Base-by-base conservation (phyloP, 2,329 filamentous ascomycete genomes). In the Aspergillus aculeatinus region DNA sequence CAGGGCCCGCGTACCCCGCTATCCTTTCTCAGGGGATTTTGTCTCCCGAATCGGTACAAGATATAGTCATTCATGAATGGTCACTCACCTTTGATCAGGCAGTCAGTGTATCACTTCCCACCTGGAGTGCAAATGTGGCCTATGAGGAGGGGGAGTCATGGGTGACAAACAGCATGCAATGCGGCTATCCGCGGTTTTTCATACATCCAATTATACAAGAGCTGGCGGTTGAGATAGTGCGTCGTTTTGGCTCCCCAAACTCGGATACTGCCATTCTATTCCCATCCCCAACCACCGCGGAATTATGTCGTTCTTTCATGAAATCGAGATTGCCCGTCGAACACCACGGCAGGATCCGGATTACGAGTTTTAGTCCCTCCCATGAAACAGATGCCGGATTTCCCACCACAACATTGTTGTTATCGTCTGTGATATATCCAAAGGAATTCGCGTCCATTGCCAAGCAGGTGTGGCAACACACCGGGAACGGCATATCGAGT, bases 401-500 rank as follows among this genome's bases (percentile, higher is more conserved):
- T n/a, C 77, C 75, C 50, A 79, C 82, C 42, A 75, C 89, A 29
- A 78, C 79, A 2, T 87, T 89, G 0, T 80, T 82, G 10, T 79
- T 93, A 23, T 89, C 85, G 1, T 87, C 87, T 25, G 87, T 96
- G 3, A 72, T 98, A 48, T 92, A 89, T 67, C 85, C 88, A 0
- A 80, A 83, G 50, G 84, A 87, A 12, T 78, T 86, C 19, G 93
- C 89, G 68, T 78, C 85, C 4, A 76, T 90, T 60, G 91, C 92
- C n/a, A 98, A 97, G 75, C 86, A 92, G 69, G 97, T 96, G 70
- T 99, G 95, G 95, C 95, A 98, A 74, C 95, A 99, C 75, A 90
- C 91, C 0, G 95, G 95, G 21, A 93, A 96, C 63, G 95, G 95
- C 16, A 83, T 96, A 14, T 97, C 93, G 0, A 97, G 93, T 73